These are phyloP conservation scores for Lepiota brunneoincarnata DNA, from an alignment of 768 basidiomycete genomes.

Conservation along the genomic window DNA sequence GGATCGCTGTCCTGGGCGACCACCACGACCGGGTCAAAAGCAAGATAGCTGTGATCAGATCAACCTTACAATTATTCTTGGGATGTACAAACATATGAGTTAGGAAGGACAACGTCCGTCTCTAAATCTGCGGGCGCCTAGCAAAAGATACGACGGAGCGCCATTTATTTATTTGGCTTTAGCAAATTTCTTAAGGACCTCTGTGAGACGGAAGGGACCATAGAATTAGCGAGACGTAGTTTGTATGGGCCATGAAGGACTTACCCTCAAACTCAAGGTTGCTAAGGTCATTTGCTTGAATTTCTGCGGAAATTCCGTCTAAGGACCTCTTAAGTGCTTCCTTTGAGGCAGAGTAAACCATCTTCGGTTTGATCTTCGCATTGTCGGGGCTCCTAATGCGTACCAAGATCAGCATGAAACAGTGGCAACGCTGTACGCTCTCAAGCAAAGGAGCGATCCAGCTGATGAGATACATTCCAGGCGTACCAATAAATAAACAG, in stretches of 20 bases:
- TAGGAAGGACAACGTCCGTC: background rate
- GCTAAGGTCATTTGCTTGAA: slow-evolving; percentile 79
- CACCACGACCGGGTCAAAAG: too few species aligned
- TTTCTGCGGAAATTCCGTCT: slow-evolving; percentile 73
- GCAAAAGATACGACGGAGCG: too few species aligned
- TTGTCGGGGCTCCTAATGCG: slow-evolving; percentile 76
- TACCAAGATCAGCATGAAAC: slow-evolving; percentile 24
- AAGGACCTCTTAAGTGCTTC: slow-evolving; percentile 73
- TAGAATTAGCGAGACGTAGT: too few species aligned
- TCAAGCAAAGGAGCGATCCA: background rate
- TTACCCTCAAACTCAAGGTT: slow-evolving; percentile 77
- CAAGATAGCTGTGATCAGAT: too few species aligned
- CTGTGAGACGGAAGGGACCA: too few species aligned
- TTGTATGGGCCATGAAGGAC: slow-evolving; percentile 19
- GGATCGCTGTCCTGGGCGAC: too few species aligned
- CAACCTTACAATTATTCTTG: background rate
- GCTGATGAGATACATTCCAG: background rate
- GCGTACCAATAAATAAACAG: slow-evolving; percentile 83
- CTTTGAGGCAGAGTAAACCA: slow-evolving; percentile 88
- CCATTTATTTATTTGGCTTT: too few species aligned
- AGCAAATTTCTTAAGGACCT: too few species aligned
- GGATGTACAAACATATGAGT: background rate
- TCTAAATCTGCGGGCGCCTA: background rate
- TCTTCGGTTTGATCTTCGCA: slow-evolving; percentile 88
- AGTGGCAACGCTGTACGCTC: background rate